Base-by-base conservation (phyloP, 2,329 filamentous ascomycete genomes). In the Raffaelea ambrosiae region DNA sequence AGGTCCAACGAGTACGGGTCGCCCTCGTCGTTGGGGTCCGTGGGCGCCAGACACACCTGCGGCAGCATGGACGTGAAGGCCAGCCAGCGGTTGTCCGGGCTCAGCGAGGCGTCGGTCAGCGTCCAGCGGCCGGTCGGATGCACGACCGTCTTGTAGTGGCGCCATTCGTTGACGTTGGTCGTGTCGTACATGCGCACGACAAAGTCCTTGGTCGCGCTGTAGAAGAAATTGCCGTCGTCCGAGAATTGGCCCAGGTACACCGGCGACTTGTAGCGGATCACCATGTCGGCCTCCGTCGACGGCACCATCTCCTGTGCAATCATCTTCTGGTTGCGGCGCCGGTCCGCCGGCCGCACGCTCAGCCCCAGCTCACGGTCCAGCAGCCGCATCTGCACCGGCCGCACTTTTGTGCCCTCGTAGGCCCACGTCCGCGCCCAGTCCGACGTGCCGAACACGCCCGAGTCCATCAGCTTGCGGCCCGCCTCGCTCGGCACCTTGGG, bases 241-340 rank as follows among this genome's bases (percentile, higher is more conserved):
- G 88, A 95, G 63, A 97, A 98, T 61, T 97, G 91, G 1, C 93
- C 93, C 3, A 88, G 95, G 61, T 97, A 97, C 46, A 93, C 90
- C 38, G 88, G 82, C 5, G 84, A 77, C 48, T 90, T 80, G 61
- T 90, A 94, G 58, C 95, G 86, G 52, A 97, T 84, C 52, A 95
- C 86, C 59, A 86, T 86, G 60, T 97, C 91, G 1, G 88, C 84
- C 21, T 77, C 77, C 0, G 82, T 84, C 3, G 77, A 76, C 0
- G 93, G 91, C 50, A 96, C 81, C 69, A 95, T 75, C 26, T 76
- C 76, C 77, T 93, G 59, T 4, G 76, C 77, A 58, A 95, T 80
- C 20, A 90, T 67, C 44, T 68, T 69, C 44, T 77, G 74, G 51
- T 81, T 83, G n/a, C 79, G 69, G 50, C 72, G 26, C 14, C 50